These are phyloP conservation scores for Sordaria brevicollis DNA, from an alignment of 495 filamentous ascomycete genomes.

Conservation along the genomic window DNA sequence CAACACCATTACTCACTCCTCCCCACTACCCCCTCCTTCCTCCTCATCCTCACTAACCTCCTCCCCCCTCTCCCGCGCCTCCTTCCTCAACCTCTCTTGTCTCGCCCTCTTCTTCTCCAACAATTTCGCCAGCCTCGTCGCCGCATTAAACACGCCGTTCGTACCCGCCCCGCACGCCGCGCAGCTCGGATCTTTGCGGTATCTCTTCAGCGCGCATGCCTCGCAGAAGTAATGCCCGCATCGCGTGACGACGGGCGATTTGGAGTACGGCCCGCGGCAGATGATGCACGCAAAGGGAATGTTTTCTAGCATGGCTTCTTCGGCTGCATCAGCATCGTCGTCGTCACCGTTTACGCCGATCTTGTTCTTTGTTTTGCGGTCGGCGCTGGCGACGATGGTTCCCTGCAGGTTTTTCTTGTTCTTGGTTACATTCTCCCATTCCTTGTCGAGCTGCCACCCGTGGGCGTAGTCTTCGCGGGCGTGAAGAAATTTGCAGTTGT, in stretches of 20 bases:
- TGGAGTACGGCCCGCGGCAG: slow-evolving; percentile 68
- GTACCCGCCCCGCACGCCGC: slow-evolving; percentile 79
- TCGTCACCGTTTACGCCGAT: slow-evolving; percentile 36
- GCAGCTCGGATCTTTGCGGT: slow-evolving; percentile 68
- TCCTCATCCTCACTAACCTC: slow-evolving; percentile 58
- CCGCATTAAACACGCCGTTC: slow-evolving; percentile 79
- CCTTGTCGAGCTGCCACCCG: slow-evolving; percentile 89
- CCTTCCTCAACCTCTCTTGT: slow-evolving; percentile 53
- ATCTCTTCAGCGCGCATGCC: slow-evolving; percentile 71
- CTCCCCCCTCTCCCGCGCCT: slow-evolving; percentile 62
- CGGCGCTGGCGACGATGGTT: slow-evolving; percentile 52
- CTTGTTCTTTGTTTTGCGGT: slow-evolving; percentile 24
- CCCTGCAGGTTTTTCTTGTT: slow-evolving; percentile 58
- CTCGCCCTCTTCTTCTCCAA: slow-evolving; percentile 74
- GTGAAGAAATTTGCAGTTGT: slow-evolving; percentile 77
- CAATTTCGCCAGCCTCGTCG: slow-evolving; percentile 71
- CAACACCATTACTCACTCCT: neutral
- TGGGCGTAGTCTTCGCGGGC: slow-evolving; percentile 79
- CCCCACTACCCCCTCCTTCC: slow-evolving; percentile 14
- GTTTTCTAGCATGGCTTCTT: slow-evolving; percentile 68
- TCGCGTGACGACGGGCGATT: slow-evolving; percentile 69
- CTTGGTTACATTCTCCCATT: slow-evolving; percentile 82
- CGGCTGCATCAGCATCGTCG: slow-evolving; percentile 51
- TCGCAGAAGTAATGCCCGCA: slow-evolving; percentile 97
- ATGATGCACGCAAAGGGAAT: slow-evolving; percentile 97